A percentile compares a stretch with the other conserved stretches of the same genome.
Evolutionary conservation across 2,329 filamentous ascomycete genomes (phyloP).

Genomic region (Aspergillus piperis): DNA sequence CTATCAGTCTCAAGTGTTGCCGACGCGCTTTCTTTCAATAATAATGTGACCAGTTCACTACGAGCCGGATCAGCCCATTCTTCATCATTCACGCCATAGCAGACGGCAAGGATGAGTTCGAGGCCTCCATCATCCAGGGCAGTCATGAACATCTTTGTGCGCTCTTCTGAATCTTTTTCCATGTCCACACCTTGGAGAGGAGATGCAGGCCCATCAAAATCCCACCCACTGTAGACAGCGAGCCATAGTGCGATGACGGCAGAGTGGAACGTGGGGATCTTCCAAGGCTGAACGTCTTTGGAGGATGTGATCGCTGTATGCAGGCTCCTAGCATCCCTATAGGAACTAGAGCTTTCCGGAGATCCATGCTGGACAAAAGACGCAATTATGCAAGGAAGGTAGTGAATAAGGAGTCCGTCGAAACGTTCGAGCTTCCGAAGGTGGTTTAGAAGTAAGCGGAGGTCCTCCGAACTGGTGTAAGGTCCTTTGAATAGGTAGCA

Average conservation of each 20-base stretch:
- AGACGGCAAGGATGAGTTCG: conserved; percentile 84
- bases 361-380: conserved; percentile 79
- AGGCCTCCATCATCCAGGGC: conserved; percentile 86
- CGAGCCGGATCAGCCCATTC: conserved; percentile 89
- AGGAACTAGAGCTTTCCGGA: conserved; percentile 67
- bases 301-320: conserved; percentile 68
- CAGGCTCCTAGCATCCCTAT: conserved; percentile 69
- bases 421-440: conserved; percentile 75
- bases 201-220: conserved; percentile 68
- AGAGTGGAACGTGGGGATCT: conserved; percentile 73
- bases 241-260: conserved; percentile 84
- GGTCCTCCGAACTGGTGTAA: conserved; percentile 70
- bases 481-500: conserved; percentile 75
- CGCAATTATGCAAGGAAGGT: conserved; percentile 75
- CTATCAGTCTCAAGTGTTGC: conserved; percentile 67
- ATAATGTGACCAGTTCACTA: conserved; percentile 75
- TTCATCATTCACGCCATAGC: conserved; percentile 74
- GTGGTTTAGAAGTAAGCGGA: conserved; percentile 67
- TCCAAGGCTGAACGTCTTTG: conserved; percentile 70
- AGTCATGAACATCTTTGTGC: conserved; percentile 72
- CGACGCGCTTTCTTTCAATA: conserved; percentile 76
- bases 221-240: conserved; percentile 88
- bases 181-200: conserved; percentile 64
- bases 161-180: conserved; percentile 65
- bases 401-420: conserved; percentile 73